A percentile compares a stretch with the other conserved stretches of the same genome.
Conservation (phyloP, 208 protist genomes). For the Trypanosoma scelopori region DNA sequence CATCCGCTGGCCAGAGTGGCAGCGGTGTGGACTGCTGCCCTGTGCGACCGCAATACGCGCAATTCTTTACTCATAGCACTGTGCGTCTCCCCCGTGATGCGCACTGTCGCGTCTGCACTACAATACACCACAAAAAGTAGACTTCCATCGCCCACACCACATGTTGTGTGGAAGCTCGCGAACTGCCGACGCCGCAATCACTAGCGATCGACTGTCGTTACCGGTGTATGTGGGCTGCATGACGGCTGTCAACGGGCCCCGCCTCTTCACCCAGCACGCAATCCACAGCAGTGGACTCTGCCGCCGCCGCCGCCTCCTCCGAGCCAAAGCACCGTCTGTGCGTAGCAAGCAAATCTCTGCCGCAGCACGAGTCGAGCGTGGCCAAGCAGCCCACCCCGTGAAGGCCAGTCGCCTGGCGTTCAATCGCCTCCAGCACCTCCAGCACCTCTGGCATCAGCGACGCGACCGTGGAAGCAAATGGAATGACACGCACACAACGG, state of each 20-base stretch:
- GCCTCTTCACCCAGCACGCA: no score
- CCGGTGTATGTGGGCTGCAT: not conserved
- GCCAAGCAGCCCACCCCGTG: slow-evolving; percentile 11
- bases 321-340: slow-evolving; percentile 10
- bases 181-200: slow-evolving; percentile 12
- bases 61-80: slow-evolving; percentile 27
- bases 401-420: slow-evolving; percentile 12
- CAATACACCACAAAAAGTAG: slow-evolving; percentile 13
- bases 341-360: slow-evolving; percentile 6
- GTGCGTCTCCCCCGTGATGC: slow-evolving; percentile 22
- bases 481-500: slow-evolving; percentile 23
- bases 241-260: no score
- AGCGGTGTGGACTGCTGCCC: slow-evolving; percentile 5
- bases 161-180: slow-evolving; percentile 15
- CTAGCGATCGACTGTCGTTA: slow-evolving; percentile 5
- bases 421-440: slow-evolving; percentile 15
- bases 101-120: not conserved
- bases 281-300: no score
- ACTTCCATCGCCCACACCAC: slow-evolving; percentile 24
- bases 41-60: slow-evolving; percentile 13
- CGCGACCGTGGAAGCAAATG: slow-evolving; percentile 15
- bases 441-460: slow-evolving; percentile 21
- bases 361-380: slow-evolving; percentile 8
- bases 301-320: not conserved
- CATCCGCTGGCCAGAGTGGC: slow-evolving; percentile 12